Evolutionary conservation across 2,329 filamentous ascomycete species (phyloP), one percentile per base, ranked within the genome.

Genomic region (Myriangium duriaei): DNA sequence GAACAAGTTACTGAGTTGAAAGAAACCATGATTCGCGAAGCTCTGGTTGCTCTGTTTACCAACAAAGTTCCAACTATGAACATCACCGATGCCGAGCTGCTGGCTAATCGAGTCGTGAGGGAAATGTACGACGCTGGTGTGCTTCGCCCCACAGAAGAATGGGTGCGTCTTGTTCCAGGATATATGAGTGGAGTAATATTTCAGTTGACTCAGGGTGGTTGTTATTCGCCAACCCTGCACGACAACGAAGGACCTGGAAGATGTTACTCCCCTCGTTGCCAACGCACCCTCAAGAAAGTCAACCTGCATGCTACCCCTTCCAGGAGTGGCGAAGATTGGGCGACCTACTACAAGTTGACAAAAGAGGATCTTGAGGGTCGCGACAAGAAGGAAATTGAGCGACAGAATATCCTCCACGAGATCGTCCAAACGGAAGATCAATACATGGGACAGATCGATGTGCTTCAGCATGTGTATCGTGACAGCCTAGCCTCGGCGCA

Each of bases 11-110:
- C 79, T 9, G 86, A 98, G 57, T 64, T 98, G 32, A 86, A 81
- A 54, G 75, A 81, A 53, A 82, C 85, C 52, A 79, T 81, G 2
- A 77, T 98, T 36, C 79, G 85, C 42, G 87, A 96, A 48, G 87
- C 84, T 2, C 69, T 98, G 30, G 78, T 94, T 30, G 81, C 79
- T 18, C 67, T 98, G 5, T 96, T 98, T 57, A 93, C 84, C 2
- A 74, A 83, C 60, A 96, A 95, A 59, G 86, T 98, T 1, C 87
- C 91, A 0, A 98, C 86, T 1, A 95, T 98, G 85, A 96, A 98
- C 50, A 88, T 91, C 30, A 87, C 88, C 4, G 92, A 98, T 65
- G 91, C 91, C 1, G 91, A 98, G 56, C 80, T 79, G 1, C 67
- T 98, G 36, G 84, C 83, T 44, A 72, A 74, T 42, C 76, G 75